phyloP scores from a whole-genome alignment of 169 alveolate species.

The Cyclospora cayetanensis region DNA sequence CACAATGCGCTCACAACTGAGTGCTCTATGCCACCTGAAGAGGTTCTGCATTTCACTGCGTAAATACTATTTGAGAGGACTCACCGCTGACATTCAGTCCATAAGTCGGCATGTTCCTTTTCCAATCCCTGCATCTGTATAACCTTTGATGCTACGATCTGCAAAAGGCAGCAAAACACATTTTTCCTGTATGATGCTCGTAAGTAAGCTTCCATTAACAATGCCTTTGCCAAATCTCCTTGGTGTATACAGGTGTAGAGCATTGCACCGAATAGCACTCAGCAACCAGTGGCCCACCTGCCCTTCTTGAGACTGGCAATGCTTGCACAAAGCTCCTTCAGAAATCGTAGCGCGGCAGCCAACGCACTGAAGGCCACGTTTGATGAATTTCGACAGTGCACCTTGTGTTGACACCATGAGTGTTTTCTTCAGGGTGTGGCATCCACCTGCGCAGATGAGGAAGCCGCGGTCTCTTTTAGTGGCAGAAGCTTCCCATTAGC shows the following conservation, averaged over 20 bases:
- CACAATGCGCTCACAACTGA: neutral
- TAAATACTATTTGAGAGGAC: neutral
- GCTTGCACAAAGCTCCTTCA: slow-evolving; percentile 80
- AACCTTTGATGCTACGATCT: slow-evolving; percentile 81
- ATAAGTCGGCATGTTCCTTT: slow-evolving; percentile 91
- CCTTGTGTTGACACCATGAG: slow-evolving; percentile 47
- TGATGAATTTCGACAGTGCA: slow-evolving; percentile 86
- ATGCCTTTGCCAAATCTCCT: neutral
- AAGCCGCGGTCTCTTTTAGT: neutral
- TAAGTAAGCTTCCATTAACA: neutral
- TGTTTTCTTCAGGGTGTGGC: slow-evolving; percentile 64
- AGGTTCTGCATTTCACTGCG: neutral
- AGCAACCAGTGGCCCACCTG: slow-evolving; percentile 36
- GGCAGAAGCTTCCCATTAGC: neutral
- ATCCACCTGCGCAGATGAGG: slow-evolving; percentile 21
- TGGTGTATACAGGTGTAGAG: neutral
- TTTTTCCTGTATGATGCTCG: neutral
- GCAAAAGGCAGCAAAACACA: neutral
- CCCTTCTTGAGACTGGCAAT: slow-evolving; percentile 73
- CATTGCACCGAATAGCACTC: neutral
- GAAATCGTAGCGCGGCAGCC: slow-evolving; percentile 92
- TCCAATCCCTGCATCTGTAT: slow-evolving; percentile 89
- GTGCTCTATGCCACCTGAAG: neutral
- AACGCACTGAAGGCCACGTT: slow-evolving; percentile 91
- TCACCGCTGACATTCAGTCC: slow-evolving; percentile 97